Evolutionary conservation across 2,329 filamentous ascomycete species (phyloP).

Genomic region (Ceratocystis huliohia): DNA sequence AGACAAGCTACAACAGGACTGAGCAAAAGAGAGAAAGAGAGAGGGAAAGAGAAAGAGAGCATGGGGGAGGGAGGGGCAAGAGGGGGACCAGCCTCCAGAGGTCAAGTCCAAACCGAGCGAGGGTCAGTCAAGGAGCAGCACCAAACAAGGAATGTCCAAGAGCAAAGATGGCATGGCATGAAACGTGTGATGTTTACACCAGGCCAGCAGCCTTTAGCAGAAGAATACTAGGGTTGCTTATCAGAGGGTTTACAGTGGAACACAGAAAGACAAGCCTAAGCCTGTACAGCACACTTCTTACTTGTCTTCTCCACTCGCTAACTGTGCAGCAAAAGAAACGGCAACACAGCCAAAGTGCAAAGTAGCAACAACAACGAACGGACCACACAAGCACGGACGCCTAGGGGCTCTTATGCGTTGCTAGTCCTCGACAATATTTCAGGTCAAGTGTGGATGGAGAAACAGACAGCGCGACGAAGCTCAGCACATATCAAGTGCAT

Average conservation of each 20-base stretch:
- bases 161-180: not conserved
- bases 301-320: no score
- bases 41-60: not conserved
- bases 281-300: no score
- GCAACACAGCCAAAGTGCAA: not conserved
- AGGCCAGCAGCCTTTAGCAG: not conserved
- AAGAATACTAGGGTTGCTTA: not conserved
- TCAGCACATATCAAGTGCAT: not conserved
- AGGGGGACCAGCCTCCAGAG: no score
- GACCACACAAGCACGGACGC: not conserved
- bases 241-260: not conserved
- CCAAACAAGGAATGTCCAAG: not conserved
- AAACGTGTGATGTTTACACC: not conserved
- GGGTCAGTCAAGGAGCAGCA: not conserved
- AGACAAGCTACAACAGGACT: not conserved
- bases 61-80: no score
- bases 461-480: not conserved
- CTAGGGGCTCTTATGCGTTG: not conserved
- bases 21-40: not conserved
- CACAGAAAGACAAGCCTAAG: no score
- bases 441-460: not conserved
- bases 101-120: not conserved
- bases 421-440: not conserved
- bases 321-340: not conserved
- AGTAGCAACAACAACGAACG: not conserved